A percentile compares a stretch with the other conserved stretches of the same genome.
These are phyloP conservation scores for Cordyceps sp. DNA, from an alignment of 2,329 filamentous ascomycete species.

Conservation along the genomic window DNA sequence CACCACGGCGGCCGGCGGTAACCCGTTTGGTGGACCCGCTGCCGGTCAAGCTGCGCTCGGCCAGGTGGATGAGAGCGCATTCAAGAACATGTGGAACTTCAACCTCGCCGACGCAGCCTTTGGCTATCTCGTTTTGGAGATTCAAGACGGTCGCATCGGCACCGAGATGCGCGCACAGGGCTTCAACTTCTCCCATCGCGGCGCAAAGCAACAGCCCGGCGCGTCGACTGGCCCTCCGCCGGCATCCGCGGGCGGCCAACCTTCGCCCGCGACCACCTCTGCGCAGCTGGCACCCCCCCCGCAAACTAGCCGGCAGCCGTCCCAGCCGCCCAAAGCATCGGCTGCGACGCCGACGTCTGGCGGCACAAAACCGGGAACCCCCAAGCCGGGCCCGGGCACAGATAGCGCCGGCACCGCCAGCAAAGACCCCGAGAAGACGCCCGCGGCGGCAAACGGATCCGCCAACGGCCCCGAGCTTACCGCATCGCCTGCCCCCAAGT, in stretches of 20 bases:
- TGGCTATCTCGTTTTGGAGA: constrained; percentile 85
- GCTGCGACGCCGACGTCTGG: constrained; percentile 17
- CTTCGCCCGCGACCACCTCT: constrained; percentile 19
- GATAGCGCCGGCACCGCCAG: constrained; percentile 16
- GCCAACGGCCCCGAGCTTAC: constrained; percentile 32
- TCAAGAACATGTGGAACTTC: constrained; percentile 99
- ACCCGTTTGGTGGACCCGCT: constrained; percentile 82
- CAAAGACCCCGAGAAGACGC: constrained; percentile 41
- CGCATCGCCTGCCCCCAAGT: constrained; percentile 44
- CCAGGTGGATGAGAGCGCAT: constrained; percentile 93
- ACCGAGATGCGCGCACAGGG: constrained; percentile 98
- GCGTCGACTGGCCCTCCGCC: constrained; percentile 18
- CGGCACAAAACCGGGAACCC: constrained; percentile 24
- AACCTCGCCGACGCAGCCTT: constrained; percentile 96
- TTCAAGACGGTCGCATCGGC: constrained; percentile 88
- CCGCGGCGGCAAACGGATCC: constrained; percentile 34
- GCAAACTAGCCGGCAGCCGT: constrained; percentile 18
- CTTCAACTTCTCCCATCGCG: constrained; percentile 96
- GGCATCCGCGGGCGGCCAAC: constrained; percentile 11
- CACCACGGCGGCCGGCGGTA: constrained; percentile 80
- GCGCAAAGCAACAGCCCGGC: constrained; percentile 53
- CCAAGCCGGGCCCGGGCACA: constrained; percentile 30
- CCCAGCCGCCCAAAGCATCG: constrained; percentile 25
- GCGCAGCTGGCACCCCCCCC: constrained; percentile 17
- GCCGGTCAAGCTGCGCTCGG: constrained; percentile 58